Conservation (phyloP, 2,329 filamentous ascomycete genomes). For the Fusarium scirpi region DNA sequence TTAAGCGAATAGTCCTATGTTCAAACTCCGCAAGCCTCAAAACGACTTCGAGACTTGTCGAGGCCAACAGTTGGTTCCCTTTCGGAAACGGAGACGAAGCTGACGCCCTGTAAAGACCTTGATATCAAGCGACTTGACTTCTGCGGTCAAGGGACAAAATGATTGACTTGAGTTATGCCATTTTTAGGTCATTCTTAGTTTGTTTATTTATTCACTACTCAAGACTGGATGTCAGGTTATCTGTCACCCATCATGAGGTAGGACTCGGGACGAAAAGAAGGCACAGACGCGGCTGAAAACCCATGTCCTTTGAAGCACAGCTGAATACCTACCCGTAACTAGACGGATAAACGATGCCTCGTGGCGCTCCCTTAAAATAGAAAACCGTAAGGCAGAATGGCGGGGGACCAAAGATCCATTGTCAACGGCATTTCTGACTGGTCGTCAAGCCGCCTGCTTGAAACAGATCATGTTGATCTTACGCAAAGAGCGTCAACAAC, state of each 20-base stretch:
- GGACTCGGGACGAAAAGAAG: neutral
- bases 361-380: constrained; percentile 26
- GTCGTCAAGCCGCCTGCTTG: neutral
- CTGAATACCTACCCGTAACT: neutral
- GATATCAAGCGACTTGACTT: neutral
- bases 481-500: neutral
- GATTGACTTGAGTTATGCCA: neutral
- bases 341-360: neutral
- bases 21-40: neutral
- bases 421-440: constrained; percentile 3
- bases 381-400: constrained; percentile 15
- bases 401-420: neutral
- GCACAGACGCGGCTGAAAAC: neutral
- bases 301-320: neutral
- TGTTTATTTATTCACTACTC: neutral
- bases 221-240: neutral
- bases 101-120: neutral
- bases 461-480: constrained; percentile 16
- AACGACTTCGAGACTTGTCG: neutral
- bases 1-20: neutral
- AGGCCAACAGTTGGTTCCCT: too few relatives aligned
- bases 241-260: neutral
- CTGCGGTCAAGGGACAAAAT: neutral
- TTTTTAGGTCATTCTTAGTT: neutral
- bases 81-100: neutral